Base-by-base conservation (phyloP, 345 rosid genomes). In the Triadica sebifera region DNA sequence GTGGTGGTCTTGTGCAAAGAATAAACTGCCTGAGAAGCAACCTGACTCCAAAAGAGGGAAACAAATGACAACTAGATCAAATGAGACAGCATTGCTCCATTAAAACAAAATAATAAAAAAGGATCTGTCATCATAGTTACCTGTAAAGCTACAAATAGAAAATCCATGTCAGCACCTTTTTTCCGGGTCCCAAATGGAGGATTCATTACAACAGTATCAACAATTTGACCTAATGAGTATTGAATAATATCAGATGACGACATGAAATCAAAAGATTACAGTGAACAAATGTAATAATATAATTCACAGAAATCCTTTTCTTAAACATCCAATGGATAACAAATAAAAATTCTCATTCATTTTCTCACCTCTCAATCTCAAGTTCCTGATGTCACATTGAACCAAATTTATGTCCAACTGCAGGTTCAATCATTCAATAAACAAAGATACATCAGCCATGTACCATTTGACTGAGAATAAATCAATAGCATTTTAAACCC, bases 1-100 rank as follows among this genome's bases (percentile, higher is more conserved):
- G 99, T 95, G 34, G 99, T 91, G 61, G 98, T 91, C 81, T 95
- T 95, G 78, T 95, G 99, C 92, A 95, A 86, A 25, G 99, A 95
- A 86, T 95, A 95, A 77, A 93, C 98, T 8, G 98, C 96, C 75
- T 71, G 75, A 74, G 94, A 86, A 63, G 99, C 97, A 60, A 89
- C 85, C 98, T 93, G 85, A 58, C 50, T 71, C 62, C 53, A 25
- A 75, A 13, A 74, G 6, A 43, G 22, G 52, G 8, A n/a, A 19
- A 64, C 6, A 56, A 12, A 37, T 12, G 50, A 49, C 60, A 73
- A 39, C n/a, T 68, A 67, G 47, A 74, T 39, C 34, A 46, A 68
- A 72, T 10, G 57, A 55, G n/a, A 29, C 1, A 1, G 46, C 12
- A 75, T 25, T 5, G 17, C 61, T 67, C 34, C 78, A 70, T 50